These are phyloP conservation scores for Nicotiana obtusifolia DNA, from an alignment of 257 asterid genomes.

Conservation along the genomic window DNA sequence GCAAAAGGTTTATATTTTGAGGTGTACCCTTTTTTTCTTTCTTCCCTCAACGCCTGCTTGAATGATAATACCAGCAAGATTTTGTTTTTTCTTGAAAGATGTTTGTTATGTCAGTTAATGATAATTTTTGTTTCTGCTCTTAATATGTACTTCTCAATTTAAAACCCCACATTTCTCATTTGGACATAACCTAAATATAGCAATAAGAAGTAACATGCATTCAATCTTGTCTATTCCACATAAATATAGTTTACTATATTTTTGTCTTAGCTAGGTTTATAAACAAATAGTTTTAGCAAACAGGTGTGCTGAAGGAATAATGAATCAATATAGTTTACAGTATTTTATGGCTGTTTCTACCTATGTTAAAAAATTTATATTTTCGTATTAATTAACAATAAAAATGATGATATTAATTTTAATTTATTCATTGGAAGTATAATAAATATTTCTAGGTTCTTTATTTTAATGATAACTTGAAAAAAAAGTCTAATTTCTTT, in stretches of 20 bases:
- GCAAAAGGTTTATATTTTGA: not conserved
- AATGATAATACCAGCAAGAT: not conserved
- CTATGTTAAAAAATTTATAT: too few relatives aligned
- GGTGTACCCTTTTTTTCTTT: not conserved
- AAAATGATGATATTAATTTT: too few relatives aligned
- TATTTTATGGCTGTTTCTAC: too few relatives aligned
- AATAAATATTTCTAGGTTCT: too few relatives aligned
- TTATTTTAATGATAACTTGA: too few relatives aligned
- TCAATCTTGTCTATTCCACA: not conserved
- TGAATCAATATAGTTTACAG: too few relatives aligned
- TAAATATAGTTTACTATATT: not conserved
- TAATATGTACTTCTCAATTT: not conserved
- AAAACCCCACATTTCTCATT: not conserved
- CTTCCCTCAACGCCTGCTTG: not conserved
- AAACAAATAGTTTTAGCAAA: not conserved
- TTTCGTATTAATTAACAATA: too few relatives aligned
- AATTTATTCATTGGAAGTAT: too few relatives aligned
- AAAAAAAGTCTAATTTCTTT: too few relatives aligned
- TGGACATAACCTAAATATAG: conserved; percentile 1
- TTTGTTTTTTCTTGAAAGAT: not conserved
- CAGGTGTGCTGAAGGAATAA: too few relatives aligned
- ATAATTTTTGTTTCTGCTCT: not conserved
- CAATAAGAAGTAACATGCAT: not conserved
- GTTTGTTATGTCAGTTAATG: not conserved
- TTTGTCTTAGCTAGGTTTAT: not conserved